Evolutionary conservation across 805 yeast genomes (phyloP).

Genomic region (Barnettozyma salicaria): DNA sequence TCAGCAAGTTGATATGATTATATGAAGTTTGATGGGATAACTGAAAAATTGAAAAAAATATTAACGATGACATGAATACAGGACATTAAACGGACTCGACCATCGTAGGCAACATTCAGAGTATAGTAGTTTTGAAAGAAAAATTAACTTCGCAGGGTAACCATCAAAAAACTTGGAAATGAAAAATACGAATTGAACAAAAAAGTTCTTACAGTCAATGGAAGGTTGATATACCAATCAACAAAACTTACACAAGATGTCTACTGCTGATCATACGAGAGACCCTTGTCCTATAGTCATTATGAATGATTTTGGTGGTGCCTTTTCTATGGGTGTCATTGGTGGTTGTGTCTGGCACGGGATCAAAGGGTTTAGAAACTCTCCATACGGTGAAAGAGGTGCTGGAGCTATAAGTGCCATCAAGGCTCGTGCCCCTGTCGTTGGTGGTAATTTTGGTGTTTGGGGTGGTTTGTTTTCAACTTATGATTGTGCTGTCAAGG

Average conservation of each 20-base stretch:
- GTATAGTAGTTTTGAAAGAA: too few species aligned
- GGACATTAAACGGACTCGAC: too few species aligned
- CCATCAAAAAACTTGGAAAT: too few species aligned
- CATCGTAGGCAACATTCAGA: too few species aligned
- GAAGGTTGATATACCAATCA: not conserved
- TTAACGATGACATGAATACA: too few species aligned
- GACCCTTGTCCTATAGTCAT: conserved; percentile 99
- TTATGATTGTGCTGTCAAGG: conserved; percentile 93
- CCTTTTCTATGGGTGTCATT: conserved; percentile 97
- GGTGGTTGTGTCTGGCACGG: conserved; percentile 99
- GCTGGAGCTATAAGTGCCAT: conserved; percentile 85
- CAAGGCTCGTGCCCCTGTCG: conserved; percentile 95
- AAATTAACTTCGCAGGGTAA: too few species aligned
- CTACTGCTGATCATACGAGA: conserved; percentile 96
- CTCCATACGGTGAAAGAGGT: conserved; percentile 94
- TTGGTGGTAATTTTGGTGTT: conserved; percentile 98
- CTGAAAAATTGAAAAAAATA: too few species aligned
- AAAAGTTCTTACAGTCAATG: not conserved
- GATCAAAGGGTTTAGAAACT: conserved; percentile 95
- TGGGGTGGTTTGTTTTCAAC: conserved; percentile 99
- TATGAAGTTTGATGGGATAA: too few species aligned
- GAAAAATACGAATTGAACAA: too few species aligned
- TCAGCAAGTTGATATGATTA: too few species aligned
- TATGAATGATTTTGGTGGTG: conserved; percentile 96
- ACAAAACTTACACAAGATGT: too few species aligned